Evolutionary conservation across 2,329 filamentous ascomycete species (phyloP).

Genomic region (Neofusicoccum ribis): DNA sequence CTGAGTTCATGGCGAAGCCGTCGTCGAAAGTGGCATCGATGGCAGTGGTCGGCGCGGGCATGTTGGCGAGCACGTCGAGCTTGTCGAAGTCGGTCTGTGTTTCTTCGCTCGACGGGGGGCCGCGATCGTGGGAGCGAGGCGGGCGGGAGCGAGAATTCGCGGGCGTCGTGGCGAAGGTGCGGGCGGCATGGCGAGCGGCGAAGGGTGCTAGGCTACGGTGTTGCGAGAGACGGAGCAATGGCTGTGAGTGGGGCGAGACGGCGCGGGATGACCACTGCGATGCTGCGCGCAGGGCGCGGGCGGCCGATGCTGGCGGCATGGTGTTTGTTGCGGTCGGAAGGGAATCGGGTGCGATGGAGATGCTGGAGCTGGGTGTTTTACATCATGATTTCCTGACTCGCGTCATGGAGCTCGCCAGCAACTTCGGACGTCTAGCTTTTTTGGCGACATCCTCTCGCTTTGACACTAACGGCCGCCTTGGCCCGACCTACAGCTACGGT

Average conservation of each 20-base stretch:
- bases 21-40: conserved; percentile 80
- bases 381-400: conserved; percentile 8
- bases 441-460: background rate
- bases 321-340: background rate
- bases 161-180: background rate
- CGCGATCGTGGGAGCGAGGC: conserved; percentile 57
- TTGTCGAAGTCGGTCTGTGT: conserved; percentile 71
- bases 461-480: background rate
- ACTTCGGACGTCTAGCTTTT: background rate
- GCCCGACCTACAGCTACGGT: background rate
- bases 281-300: background rate
- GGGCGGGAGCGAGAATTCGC: conserved; percentile 26
- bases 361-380: conserved; percentile 10
- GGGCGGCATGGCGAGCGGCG: background rate
- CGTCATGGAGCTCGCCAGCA: background rate
- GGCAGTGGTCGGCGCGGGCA: conserved; percentile 74
- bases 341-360: background rate
- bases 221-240: background rate
- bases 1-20: conserved; percentile 86
- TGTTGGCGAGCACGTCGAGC: conserved; percentile 76
- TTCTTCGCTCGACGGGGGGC: conserved; percentile 60
- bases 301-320: background rate
- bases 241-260: background rate
- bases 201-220: background rate
- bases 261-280: background rate